phyloP scores from a whole-genome alignment of 2,329 filamentous ascomycete species.

The Scytalidium sp. region DNA sequence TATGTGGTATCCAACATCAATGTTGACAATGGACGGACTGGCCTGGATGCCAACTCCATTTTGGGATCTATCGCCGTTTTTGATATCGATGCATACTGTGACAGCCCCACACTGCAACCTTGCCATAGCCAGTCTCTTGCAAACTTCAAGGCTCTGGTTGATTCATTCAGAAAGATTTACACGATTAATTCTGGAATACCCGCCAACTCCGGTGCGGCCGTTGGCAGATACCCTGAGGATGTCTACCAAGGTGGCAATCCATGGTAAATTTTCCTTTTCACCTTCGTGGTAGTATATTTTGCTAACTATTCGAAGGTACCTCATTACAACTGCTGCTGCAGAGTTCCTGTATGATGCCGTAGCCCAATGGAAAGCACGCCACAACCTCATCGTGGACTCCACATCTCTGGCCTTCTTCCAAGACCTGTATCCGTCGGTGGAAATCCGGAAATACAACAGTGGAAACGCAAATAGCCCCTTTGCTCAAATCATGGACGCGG shows the following conservation, averaged over 20 bases:
- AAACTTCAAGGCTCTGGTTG: constrained; percentile 73
- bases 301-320: constrained; percentile 38
- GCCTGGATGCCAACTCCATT: constrained; percentile 70
- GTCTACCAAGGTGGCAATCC: constrained; percentile 75
- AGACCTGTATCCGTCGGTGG: constrained; percentile 57
- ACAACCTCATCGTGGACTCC: constrained; percentile 59
- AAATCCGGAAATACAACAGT: constrained; percentile 61
- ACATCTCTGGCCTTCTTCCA: constrained; percentile 70
- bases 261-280: constrained; percentile 44
- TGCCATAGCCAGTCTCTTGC: constrained; percentile 51
- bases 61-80: constrained; percentile 65
- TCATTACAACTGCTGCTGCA: constrained; percentile 71
- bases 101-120: constrained; percentile 72
- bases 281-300: neutral
- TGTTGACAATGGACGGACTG: constrained; percentile 56
- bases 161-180: constrained; percentile 68
- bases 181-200: constrained; percentile 63
- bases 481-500: constrained; percentile 43
- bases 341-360: constrained; percentile 78
- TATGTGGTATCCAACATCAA: constrained; percentile 71
- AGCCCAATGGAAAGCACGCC: constrained; percentile 64
- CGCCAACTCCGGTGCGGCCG: constrained; percentile 56
- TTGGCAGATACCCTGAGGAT: constrained; percentile 70
- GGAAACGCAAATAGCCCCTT: constrained; percentile 55
- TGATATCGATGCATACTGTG: constrained; percentile 65